These are phyloP conservation scores for Hyphodiscus hymeniophilus DNA, from an alignment of 495 filamentous ascomycete genomes.

Conservation along the genomic window DNA sequence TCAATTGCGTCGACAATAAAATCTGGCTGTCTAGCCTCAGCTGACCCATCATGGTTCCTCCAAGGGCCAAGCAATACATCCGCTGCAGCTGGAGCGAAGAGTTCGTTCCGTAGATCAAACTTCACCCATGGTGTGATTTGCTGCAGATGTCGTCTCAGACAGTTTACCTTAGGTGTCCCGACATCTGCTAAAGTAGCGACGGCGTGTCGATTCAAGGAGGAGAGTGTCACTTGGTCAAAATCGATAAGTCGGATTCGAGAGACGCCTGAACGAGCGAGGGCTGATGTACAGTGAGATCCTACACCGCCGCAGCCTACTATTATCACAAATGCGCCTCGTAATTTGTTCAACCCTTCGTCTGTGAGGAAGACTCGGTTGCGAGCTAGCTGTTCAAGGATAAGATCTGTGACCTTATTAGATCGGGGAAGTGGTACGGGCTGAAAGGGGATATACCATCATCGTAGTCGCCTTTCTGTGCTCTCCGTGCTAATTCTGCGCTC, in stretches of 20 bases:
- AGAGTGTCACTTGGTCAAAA: constrained; percentile 95
- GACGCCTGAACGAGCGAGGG: constrained; percentile 84
- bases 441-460: constrained; percentile 57
- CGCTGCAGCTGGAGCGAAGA: constrained; percentile 63
- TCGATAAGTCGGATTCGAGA: constrained; percentile 83
- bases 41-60: constrained; percentile 20
- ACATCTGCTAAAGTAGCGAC: constrained; percentile 92
- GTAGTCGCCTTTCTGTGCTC: constrained; percentile 82
- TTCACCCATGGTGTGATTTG: constrained; percentile 85
- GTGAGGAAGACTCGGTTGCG: constrained; percentile 90
- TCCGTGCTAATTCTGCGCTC: constrained; percentile 63
- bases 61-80: constrained; percentile 45
- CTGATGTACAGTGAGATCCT: constrained; percentile 80
- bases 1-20: constrained; percentile 97
- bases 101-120: constrained; percentile 80
- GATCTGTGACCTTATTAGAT: too few species aligned
- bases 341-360: constrained; percentile 65
- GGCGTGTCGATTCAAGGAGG: constrained; percentile 87
- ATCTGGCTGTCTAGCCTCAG: constrained; percentile 66
- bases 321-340: constrained; percentile 76
- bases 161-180: constrained; percentile 87
- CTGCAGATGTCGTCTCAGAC: constrained; percentile 66
- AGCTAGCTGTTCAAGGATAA: constrained; percentile 93
- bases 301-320: constrained; percentile 93
- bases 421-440: constrained; percentile 13